Evolutionary conservation across 1,284 basidiomycete genomes (phyloP).

Genomic region (Ganoderma sinense): DNA sequence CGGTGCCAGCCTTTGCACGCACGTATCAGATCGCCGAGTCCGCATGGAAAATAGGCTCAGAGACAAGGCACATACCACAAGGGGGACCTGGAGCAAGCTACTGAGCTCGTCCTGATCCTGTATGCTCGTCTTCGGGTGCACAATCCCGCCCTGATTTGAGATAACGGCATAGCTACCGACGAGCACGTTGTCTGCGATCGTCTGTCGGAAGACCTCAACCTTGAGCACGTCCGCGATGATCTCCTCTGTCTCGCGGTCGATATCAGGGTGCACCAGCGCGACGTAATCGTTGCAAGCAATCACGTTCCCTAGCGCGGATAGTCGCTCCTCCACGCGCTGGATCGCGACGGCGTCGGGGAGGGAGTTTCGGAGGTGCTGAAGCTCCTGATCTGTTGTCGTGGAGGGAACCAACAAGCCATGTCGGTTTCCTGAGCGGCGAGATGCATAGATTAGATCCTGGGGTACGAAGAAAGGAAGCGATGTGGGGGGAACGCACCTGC

Average conservation of each 20-base stretch:
- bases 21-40: slow-evolving; percentile 14
- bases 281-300: slow-evolving; percentile 99
- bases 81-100: slow-evolving; percentile 91
- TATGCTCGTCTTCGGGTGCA: slow-evolving; percentile 96
- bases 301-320: slow-evolving; percentile 97
- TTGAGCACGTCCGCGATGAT: slow-evolving; percentile 99
- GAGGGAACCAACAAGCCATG: slow-evolving; percentile 97
- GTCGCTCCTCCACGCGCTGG: slow-evolving; percentile 95
- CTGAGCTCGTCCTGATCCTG: slow-evolving; percentile 99
- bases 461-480: not conserved
- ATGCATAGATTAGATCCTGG: not conserved
- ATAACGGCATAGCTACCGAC: slow-evolving; percentile 96
- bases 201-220: slow-evolving; percentile 99
- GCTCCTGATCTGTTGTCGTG: slow-evolving; percentile 97
- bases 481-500: slow-evolving; percentile 65
- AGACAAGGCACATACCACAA: slow-evolving; percentile 74
- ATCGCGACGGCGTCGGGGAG: slow-evolving; percentile 92
- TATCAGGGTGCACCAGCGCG: slow-evolving; percentile 95
- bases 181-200: slow-evolving; percentile 95
- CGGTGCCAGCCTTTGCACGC: slow-evolving; percentile 89
- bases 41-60: not conserved
- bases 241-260: slow-evolving; percentile 99
- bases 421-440: slow-evolving; percentile 72
- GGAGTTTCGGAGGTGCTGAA: slow-evolving; percentile 98
- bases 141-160: slow-evolving; percentile 96